These are phyloP conservation scores for Phaeosphaeriaceae sp. DNA, from an alignment of 2,329 filamentous ascomycete genomes.

Conservation along the genomic window DNA sequence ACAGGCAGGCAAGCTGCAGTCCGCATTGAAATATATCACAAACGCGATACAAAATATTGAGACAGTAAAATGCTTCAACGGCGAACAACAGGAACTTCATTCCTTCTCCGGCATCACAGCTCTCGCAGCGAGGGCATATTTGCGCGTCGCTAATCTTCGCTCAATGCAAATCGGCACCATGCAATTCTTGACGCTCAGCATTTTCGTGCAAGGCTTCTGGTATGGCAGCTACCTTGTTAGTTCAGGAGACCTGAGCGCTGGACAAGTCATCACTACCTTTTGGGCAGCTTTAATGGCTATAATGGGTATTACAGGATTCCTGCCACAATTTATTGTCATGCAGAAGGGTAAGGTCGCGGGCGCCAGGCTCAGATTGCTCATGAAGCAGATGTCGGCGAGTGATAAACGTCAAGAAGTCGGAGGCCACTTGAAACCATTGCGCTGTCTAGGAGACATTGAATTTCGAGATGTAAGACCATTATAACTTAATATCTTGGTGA, in stretches of 20 bases:
- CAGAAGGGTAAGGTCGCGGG: slow-evolving; percentile 81
- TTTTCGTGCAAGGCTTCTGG: slow-evolving; percentile 92
- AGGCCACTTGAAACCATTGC: slow-evolving; percentile 30
- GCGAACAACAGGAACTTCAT: slow-evolving; percentile 70
- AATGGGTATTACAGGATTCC: slow-evolving; percentile 73
- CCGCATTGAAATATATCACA: slow-evolving; percentile 73
- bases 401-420: slow-evolving; percentile 18
- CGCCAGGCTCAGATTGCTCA: slow-evolving; percentile 61
- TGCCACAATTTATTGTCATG: slow-evolving; percentile 78
- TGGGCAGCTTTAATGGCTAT: slow-evolving; percentile 80
- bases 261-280: slow-evolving; percentile 80
- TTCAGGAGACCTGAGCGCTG: slow-evolving; percentile 63
- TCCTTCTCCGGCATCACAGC: slow-evolving; percentile 67
- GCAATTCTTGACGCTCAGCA: slow-evolving; percentile 73
- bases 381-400: slow-evolving; percentile 44
- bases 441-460: slow-evolving; percentile 71
- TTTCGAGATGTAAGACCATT: slow-evolving; percentile 66
- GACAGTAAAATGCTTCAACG: slow-evolving; percentile 85
- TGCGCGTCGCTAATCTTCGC: slow-evolving; percentile 70
- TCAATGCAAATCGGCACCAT: slow-evolving; percentile 75
- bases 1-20: slow-evolving; percentile 71
- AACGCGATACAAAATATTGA: slow-evolving; percentile 78
- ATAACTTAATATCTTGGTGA: not conserved
- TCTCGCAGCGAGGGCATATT: slow-evolving; percentile 67
- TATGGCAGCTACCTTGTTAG: slow-evolving; percentile 77